Percentiles rank a stretch among this genome's conserved stretches.
Evolutionary conservation across 2,329 filamentous ascomycete genomes (phyloP).

Genomic region (Talaromyces marneffei): DNA sequence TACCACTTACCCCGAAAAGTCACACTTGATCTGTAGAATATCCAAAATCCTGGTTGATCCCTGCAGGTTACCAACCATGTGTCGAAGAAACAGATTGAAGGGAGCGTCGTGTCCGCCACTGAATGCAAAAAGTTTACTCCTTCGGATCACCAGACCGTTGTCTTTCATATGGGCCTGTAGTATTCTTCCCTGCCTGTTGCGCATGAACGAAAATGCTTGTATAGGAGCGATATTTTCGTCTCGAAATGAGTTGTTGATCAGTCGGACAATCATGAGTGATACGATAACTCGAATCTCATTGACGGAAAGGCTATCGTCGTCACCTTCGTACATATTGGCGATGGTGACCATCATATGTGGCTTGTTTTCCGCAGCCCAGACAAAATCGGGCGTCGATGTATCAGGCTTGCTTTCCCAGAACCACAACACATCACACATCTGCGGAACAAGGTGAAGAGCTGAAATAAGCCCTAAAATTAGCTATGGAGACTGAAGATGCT

Average conservation of each 20-base stretch:
- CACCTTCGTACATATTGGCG: background rate
- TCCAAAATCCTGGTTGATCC: background rate
- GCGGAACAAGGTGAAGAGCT: no score
- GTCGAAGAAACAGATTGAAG: background rate
- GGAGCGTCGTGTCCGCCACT: background rate
- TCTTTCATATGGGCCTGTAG: background rate
- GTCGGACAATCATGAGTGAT: background rate
- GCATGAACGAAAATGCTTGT: background rate
- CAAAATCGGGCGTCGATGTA: background rate
- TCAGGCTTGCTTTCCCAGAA: background rate
- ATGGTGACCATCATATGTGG: background rate
- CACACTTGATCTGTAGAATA: background rate
- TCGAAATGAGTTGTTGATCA: background rate
- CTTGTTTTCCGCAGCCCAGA: background rate
- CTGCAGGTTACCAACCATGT: background rate
- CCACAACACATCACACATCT: background rate
- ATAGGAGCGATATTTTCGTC: background rate
- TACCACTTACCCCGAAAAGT: background rate
- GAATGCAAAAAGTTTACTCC: background rate
- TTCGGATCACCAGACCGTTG: background rate
- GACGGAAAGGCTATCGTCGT: background rate
- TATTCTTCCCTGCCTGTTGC: background rate
- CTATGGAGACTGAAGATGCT: no score
- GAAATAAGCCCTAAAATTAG: no score
- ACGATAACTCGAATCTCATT: background rate